Percentiles rank a stretch among this genome's conserved stretches.
Evolutionary conservation across 306 rosid genomes (phyloP).

Genomic region (Prosopis cineraria): DNA sequence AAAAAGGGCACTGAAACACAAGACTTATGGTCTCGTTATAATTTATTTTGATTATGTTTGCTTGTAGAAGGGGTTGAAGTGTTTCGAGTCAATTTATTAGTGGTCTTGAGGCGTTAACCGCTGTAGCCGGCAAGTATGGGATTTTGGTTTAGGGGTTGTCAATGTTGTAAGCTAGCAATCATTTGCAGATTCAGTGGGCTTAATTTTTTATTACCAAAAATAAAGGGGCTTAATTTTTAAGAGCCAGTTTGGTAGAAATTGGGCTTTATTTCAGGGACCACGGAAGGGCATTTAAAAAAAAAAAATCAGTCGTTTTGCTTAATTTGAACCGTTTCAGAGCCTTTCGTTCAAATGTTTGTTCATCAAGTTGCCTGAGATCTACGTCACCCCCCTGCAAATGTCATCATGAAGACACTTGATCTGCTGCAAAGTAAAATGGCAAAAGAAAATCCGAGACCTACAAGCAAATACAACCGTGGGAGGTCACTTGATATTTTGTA

Average conservation of each 20-base stretch:
- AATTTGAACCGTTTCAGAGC: neutral
- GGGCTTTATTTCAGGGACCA: neutral
- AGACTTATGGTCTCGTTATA: too few relatives aligned
- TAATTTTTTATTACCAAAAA: too few relatives aligned
- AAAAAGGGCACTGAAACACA: too few relatives aligned
- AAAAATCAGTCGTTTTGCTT: neutral
- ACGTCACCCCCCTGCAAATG: neutral
- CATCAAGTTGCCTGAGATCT: too few relatives aligned
- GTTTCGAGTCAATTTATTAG: neutral
- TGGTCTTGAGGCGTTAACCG: neutral
- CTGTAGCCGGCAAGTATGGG: neutral
- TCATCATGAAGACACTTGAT: neutral
- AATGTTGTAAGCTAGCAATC: neutral
- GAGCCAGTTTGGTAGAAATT: neutral
- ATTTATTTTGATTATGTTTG: too few relatives aligned
- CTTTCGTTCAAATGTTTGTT: too few relatives aligned
- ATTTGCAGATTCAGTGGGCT: neutral
- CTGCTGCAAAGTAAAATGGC: neutral
- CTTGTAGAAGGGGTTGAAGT: neutral
- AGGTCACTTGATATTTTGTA: neutral
- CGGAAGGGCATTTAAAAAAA: too few relatives aligned
- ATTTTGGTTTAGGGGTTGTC: neutral
- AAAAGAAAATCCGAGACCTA: neutral
- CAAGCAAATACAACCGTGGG: neutral
- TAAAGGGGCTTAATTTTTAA: neutral